Evolutionary conservation across 1,284 basidiomycete genomes (phyloP).

Genomic region (Boletus sp.): DNA sequence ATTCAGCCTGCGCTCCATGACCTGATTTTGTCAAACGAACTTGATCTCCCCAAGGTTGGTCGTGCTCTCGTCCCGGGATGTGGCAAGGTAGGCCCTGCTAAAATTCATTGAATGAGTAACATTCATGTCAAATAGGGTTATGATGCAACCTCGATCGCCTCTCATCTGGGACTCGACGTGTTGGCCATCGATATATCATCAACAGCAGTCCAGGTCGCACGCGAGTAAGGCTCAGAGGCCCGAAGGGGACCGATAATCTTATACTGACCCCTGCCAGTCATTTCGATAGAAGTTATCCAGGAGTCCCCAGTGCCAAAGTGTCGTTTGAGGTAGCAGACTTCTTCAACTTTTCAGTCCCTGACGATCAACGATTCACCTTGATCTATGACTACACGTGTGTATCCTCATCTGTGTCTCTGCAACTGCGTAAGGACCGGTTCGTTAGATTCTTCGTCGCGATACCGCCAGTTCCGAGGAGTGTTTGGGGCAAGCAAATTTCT

Average conservation of each 20-base stretch:
- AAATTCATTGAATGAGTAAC: neutral
- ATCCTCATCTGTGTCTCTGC: neutral
- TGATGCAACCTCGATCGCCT: constrained; percentile 68
- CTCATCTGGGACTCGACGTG: constrained; percentile 33
- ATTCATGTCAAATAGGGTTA: constrained; percentile 51
- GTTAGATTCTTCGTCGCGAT: constrained; percentile 26
- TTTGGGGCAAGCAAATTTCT: constrained; percentile 61
- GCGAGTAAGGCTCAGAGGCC: constrained; percentile 15
- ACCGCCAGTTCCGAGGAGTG: constrained; percentile 48
- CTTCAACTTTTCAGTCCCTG: constrained; percentile 17
- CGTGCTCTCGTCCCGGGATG: constrained; percentile 71
- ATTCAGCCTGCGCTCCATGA: constrained; percentile 57
- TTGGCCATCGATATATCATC: constrained; percentile 12
- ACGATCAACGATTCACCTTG: constrained; percentile 14
- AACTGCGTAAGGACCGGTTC: neutral
- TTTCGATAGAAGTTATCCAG: neutral
- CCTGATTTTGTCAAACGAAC: constrained; percentile 46
- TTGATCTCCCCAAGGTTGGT: constrained; percentile 53
- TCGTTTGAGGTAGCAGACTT: constrained; percentile 23
- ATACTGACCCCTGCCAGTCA: constrained; percentile 6
- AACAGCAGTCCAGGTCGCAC: constrained; percentile 16
- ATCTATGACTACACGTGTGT: constrained; percentile 19
- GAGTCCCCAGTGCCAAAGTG: neutral
- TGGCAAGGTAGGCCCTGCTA: constrained; percentile 51
- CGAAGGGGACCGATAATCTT: neutral